Percentiles rank a stretch among this genome's conserved stretches.
Evolutionary conservation across 2,329 filamentous ascomycete species (phyloP).

Genomic region (Talaromyces sp.): DNA sequence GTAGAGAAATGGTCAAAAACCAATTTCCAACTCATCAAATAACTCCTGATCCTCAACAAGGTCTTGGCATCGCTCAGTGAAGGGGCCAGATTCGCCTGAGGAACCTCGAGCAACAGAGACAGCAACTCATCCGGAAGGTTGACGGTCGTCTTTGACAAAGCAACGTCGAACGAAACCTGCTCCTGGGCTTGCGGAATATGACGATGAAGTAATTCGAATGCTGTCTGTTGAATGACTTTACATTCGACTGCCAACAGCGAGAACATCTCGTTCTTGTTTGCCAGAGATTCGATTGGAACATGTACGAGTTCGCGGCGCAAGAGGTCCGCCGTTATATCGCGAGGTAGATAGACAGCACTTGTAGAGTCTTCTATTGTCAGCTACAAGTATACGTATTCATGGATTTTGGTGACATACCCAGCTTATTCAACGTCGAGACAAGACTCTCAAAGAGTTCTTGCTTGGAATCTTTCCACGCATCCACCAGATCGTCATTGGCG

Average conservation of each 20-base stretch:
- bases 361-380: constrained; percentile 40
- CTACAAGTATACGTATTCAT: neutral
- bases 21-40: constrained; percentile 84
- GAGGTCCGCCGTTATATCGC: constrained; percentile 72
- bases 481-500: constrained; percentile 80
- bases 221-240: constrained; percentile 71
- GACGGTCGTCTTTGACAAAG: constrained; percentile 55
- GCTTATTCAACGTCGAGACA: constrained; percentile 41
- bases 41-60: constrained; percentile 69
- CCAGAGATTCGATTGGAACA: constrained; percentile 61
- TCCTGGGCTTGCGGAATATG: constrained; percentile 78
- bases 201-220: constrained; percentile 75
- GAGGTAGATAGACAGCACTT: constrained; percentile 61
- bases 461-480: constrained; percentile 66
- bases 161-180: constrained; percentile 74
- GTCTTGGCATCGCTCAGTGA: constrained; percentile 64
- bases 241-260: constrained; percentile 74
- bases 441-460: constrained; percentile 58
- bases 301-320: constrained; percentile 68
- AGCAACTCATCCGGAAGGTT: constrained; percentile 80
- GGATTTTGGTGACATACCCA: constrained; percentile 36
- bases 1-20: constrained; percentile 80
- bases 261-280: constrained; percentile 69
- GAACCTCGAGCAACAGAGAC: constrained; percentile 76
- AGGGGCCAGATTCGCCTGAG: constrained; percentile 68